Evolutionary conservation across 1,284 basidiomycete genomes (phyloP).

Genomic region (Tausonia pullulans): DNA sequence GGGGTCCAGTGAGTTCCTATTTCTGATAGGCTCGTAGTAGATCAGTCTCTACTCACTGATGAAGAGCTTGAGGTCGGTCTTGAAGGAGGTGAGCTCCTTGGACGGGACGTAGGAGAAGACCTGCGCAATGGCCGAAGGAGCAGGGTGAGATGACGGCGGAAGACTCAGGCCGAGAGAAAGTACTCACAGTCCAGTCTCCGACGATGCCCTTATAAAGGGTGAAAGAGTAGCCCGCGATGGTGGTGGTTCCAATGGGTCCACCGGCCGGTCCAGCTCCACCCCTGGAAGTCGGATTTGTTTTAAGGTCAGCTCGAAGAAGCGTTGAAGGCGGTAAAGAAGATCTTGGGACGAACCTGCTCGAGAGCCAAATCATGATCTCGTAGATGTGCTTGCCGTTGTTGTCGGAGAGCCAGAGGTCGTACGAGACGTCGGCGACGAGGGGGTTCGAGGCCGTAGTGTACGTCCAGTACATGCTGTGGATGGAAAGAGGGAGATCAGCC

Average conservation of each 20-base stretch:
- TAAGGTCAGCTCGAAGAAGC: slow-evolving; percentile 40
- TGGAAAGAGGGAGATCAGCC: background rate
- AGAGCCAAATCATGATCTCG: slow-evolving; percentile 58
- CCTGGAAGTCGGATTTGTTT: too few species aligned
- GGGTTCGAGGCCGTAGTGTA: slow-evolving; percentile 29
- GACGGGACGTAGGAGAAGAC: slow-evolving; percentile 30
- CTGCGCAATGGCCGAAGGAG: too few species aligned
- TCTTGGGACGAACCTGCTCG: background rate
- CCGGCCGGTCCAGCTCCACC: slow-evolving; percentile 25
- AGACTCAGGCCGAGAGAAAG: too few species aligned
- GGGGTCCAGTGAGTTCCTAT: background rate
- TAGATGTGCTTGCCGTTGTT: slow-evolving; percentile 34
- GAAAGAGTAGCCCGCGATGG: slow-evolving; percentile 46
- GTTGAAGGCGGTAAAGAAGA: slow-evolving; percentile 30
- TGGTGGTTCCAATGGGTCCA: slow-evolving; percentile 37
- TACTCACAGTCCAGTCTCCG: slow-evolving; percentile 27
- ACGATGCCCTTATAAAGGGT: slow-evolving; percentile 35
- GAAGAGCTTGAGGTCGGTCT: slow-evolving; percentile 33
- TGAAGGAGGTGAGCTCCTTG: slow-evolving; percentile 31
- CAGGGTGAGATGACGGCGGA: too few species aligned
- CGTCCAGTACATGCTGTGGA: slow-evolving; percentile 25
- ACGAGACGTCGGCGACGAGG: slow-evolving; percentile 47
- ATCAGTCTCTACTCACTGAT: slow-evolving; percentile 26
- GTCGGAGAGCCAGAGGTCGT: slow-evolving; percentile 52
- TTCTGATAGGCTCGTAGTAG: background rate